These are phyloP conservation scores for Podila epicladia DNA, from an alignment of 192 early-diverging fungal genomes.

Conservation along the genomic window DNA sequence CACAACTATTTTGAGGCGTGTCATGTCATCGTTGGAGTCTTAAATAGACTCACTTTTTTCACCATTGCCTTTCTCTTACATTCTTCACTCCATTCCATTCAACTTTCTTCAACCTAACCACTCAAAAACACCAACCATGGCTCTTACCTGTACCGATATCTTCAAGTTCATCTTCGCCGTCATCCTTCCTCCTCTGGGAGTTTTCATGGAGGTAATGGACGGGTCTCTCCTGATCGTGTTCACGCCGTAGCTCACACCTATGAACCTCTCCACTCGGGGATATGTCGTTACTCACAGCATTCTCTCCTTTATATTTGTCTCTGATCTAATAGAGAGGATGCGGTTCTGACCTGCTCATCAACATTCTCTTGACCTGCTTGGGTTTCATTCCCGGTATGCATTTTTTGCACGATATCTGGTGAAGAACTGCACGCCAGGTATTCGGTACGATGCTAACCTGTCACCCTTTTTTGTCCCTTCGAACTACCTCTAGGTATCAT, in stretches of 20 bases:
- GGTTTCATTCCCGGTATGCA: constrained; percentile 72
- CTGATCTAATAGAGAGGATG: constrained; percentile 55
- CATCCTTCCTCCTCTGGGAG: constrained; percentile 61
- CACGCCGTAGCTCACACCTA: not conserved
- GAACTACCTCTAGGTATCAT: constrained; percentile 30
- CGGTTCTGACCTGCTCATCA: constrained; percentile 68
- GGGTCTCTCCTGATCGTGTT: not conserved
- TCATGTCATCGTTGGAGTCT: not conserved
- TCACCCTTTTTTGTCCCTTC: not conserved
- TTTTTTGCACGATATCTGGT: too few species aligned
- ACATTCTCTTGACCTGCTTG: constrained; percentile 74
- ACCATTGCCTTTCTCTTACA: not conserved
- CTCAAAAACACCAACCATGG: constrained; percentile 39
- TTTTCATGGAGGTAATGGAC: constrained; percentile 51
- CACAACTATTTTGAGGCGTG: too few species aligned
- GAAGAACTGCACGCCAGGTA: not conserved
- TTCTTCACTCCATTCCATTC: not conserved
- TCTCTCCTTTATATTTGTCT: not conserved
- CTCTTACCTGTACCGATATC: constrained; percentile 57
- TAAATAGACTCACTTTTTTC: not conserved
- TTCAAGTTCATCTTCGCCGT: constrained; percentile 61
- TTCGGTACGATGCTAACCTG: not conserved
- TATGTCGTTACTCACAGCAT: not conserved
- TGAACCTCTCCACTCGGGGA: not conserved
- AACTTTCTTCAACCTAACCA: not conserved